phyloP scores from a whole-genome alignment of 164 flowering plant species.

The Kalanchoe fedtschenkoi region DNA sequence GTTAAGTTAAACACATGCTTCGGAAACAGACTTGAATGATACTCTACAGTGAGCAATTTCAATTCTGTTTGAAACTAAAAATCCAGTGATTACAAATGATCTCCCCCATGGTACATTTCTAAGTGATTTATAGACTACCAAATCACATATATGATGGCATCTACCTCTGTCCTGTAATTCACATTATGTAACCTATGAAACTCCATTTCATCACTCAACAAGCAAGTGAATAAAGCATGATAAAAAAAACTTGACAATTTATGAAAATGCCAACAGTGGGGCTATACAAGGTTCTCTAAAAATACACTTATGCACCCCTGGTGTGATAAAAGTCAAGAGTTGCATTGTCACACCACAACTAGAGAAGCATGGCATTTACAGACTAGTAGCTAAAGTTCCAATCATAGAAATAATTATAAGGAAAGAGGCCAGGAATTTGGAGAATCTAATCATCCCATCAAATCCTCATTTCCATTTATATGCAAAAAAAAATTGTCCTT shows the following conservation, averaged over 20 bases:
- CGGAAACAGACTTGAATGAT: too few relatives aligned
- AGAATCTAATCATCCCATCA: background rate
- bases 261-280: background rate
- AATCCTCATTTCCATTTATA: background rate
- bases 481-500: constrained; percentile 8
- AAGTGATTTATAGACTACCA: background rate
- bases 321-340: background rate
- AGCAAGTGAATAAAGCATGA: background rate
- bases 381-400: too few relatives aligned
- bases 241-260: background rate
- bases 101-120: background rate
- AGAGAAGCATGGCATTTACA: background rate
- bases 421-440: background rate
- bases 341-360: too few relatives aligned
- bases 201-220: background rate
- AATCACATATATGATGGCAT: background rate
- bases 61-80: too few relatives aligned
- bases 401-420: too few relatives aligned
- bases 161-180: background rate
- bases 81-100: too few relatives aligned
- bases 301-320: background rate
- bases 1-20: background rate
- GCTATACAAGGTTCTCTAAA: too few relatives aligned
- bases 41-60: too few relatives aligned
- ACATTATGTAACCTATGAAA: background rate